Conservation (phyloP, 202 grass and related monocot genomes). For the Musa balbisiana region DNA sequence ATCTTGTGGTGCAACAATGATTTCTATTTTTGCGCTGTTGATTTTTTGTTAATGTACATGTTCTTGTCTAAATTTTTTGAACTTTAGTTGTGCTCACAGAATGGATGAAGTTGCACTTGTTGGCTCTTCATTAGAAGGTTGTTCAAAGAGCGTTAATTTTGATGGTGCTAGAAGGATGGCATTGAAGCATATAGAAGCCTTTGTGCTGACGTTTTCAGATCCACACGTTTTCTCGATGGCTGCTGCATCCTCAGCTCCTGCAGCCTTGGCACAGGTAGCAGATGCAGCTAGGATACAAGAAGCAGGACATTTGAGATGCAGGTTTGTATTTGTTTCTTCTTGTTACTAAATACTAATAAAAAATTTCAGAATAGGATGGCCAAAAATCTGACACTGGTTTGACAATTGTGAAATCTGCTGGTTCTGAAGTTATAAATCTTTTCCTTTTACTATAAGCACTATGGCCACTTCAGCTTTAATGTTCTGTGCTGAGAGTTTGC, state of each 20-base stretch:
- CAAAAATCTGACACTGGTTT: neutral
- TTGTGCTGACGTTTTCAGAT: constrained; percentile 81
- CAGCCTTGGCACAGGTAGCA: constrained; percentile 62
- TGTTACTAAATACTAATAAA: neutral
- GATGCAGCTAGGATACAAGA: constrained; percentile 84
- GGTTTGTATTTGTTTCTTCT: constrained; percentile 36
- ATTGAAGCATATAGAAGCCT: constrained; percentile 88
- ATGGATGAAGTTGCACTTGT: constrained; percentile 78
- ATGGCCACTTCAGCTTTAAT: no score
- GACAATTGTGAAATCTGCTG: neutral
- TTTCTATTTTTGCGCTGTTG: neutral
- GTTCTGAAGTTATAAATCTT: no score
- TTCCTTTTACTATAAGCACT: no score
- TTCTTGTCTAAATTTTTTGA: constrained; percentile 21
- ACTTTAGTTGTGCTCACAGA: constrained; percentile 40
- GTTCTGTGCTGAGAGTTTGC: no score
- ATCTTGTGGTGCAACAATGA: neutral
- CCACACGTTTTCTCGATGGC: constrained; percentile 67
- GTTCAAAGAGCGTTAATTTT: constrained; percentile 65
- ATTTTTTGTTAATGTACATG: neutral
- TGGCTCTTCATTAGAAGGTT: constrained; percentile 61
- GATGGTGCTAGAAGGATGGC: constrained; percentile 96
- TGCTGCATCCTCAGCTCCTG: constrained; percentile 60
- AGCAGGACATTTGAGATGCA: constrained; percentile 99
- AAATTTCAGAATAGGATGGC: neutral